phyloP scores from a whole-genome alignment of 176 grass and related monocot species.

The Olyra latifolia region DNA sequence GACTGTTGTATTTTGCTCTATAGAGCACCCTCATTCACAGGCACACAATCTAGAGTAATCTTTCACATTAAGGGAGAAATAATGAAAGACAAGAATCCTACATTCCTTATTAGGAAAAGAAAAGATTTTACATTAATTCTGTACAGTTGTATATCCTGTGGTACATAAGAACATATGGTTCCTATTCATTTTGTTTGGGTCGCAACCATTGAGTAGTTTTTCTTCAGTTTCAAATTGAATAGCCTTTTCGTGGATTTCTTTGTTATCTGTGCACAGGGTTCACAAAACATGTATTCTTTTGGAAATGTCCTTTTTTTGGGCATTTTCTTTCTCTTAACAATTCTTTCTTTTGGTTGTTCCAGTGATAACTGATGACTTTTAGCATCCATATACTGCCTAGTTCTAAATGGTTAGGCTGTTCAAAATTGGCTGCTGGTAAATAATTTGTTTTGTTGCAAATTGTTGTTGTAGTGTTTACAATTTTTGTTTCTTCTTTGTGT shows the following conservation, averaged over 20 bases:
- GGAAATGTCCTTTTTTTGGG: constrained; percentile 1
- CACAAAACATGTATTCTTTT: constrained; percentile 9
- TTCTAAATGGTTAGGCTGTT: not conserved
- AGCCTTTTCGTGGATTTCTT: not conserved
- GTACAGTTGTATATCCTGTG: not conserved
- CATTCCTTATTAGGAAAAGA: not conserved
- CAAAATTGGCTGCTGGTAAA: not conserved
- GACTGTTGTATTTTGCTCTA: not conserved
- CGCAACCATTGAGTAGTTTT: not conserved
- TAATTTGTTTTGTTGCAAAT: constrained; percentile 5
- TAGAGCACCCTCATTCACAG: not conserved
- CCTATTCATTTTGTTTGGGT: not conserved
- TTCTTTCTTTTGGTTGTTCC: not conserved
- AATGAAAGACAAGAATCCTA: not conserved
- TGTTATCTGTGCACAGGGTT: not conserved
- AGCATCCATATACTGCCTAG: not conserved
- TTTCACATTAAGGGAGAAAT: not conserved
- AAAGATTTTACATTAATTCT: not conserved
- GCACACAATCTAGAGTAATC: not conserved
- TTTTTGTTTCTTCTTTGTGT: not conserved
- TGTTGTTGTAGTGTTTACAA: not conserved
- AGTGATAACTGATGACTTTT: not conserved
- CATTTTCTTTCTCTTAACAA: not conserved
- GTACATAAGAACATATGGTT: not conserved
- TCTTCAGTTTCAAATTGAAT: not conserved